These are phyloP conservation scores for Fulvia fulva DNA, from an alignment of 2,329 filamentous ascomycete species.

Conservation along the genomic window DNA sequence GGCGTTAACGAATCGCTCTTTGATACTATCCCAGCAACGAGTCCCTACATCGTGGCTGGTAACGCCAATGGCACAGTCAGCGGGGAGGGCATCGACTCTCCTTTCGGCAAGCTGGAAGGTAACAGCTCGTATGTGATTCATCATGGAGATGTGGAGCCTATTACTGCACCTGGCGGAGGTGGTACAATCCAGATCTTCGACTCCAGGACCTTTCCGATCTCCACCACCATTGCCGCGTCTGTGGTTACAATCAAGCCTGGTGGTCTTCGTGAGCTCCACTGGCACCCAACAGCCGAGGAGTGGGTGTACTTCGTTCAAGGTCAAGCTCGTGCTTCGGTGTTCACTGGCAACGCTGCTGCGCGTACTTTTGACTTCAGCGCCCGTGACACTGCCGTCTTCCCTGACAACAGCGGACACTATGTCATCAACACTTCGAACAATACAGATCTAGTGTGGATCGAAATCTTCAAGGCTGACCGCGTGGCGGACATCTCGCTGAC, in stretches of 20 bases:
- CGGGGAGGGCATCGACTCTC: slow-evolving; percentile 46
- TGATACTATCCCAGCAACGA: slow-evolving; percentile 52
- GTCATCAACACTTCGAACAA: slow-evolving; percentile 64
- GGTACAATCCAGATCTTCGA: slow-evolving; percentile 61
- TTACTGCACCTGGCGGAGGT: slow-evolving; percentile 50
- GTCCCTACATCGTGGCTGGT: slow-evolving; percentile 55
- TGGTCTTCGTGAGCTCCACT: slow-evolving; percentile 63
- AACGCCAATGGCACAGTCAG: slow-evolving; percentile 55
- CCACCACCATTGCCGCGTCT: slow-evolving; percentile 62
- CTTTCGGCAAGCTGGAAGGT: slow-evolving; percentile 48
- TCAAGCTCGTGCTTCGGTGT: slow-evolving; percentile 58
- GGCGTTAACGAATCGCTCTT: slow-evolving; percentile 56
- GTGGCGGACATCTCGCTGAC: slow-evolving; percentile 64
- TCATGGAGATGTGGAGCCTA: slow-evolving; percentile 7
- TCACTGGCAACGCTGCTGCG: slow-evolving; percentile 54
- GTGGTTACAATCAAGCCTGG: slow-evolving; percentile 62
- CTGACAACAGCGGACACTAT: slow-evolving; percentile 63
- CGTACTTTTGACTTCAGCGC: slow-evolving; percentile 64
- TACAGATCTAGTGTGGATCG: slow-evolving; percentile 63
- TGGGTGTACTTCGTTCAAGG: slow-evolving; percentile 69
- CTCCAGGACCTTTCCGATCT: slow-evolving; percentile 62
- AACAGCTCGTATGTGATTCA: slow-evolving; percentile 55
- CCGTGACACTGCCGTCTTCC: slow-evolving; percentile 66
- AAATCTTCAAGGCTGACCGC: slow-evolving; percentile 65
- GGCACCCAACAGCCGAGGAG: slow-evolving; percentile 60